These are phyloP conservation scores for Epichloe baconii DNA, from an alignment of 2,329 filamentous ascomycete genomes.

Conservation along the genomic window DNA sequence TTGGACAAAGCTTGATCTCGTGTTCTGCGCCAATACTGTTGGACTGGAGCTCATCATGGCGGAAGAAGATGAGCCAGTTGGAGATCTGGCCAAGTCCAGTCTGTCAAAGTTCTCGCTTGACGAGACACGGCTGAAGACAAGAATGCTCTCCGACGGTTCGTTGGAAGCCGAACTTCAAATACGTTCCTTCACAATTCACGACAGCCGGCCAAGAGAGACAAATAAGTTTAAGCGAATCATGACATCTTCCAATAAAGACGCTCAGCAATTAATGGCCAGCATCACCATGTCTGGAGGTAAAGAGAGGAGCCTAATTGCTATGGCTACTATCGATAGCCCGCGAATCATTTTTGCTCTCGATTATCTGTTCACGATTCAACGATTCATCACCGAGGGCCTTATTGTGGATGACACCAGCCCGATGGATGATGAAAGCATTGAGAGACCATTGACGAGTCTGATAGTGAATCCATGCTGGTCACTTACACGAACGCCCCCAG, in stretches of 20 bases:
- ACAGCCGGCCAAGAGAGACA: slow-evolving; percentile 75
- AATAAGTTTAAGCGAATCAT: slow-evolving; percentile 98
- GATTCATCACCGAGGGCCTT: slow-evolving; percentile 63
- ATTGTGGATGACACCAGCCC: slow-evolving; percentile 43
- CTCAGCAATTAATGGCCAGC: slow-evolving; percentile 97
- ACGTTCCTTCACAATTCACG: slow-evolving; percentile 85
- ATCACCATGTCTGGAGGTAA: slow-evolving; percentile 80
- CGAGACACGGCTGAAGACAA: slow-evolving; percentile 78
- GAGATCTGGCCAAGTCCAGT: slow-evolving; percentile 63
- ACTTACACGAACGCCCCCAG: slow-evolving; percentile 23
- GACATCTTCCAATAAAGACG: slow-evolving; percentile 88
- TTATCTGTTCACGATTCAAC: slow-evolving; percentile 81
- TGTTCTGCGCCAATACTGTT: slow-evolving; percentile 79
- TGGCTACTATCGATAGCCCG: slow-evolving; percentile 90
- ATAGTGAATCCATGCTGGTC: slow-evolving; percentile 43
- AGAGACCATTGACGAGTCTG: slow-evolving; percentile 46
- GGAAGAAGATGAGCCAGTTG: slow-evolving; percentile 63
- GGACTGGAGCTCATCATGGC: slow-evolving; percentile 78
- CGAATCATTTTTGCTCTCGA: slow-evolving; percentile 90
- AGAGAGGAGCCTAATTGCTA: slow-evolving; percentile 71
- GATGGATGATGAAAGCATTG: slow-evolving; percentile 37
- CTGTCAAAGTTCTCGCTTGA: slow-evolving; percentile 91
- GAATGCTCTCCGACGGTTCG: slow-evolving; percentile 84
- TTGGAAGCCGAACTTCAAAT: slow-evolving; percentile 89
- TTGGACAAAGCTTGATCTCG: slow-evolving; percentile 88